Evolutionary conservation across 768 basidiomycete species (phyloP), one percentile per base, ranked within the genome.

Genomic region (Tulasnella sp.): DNA sequence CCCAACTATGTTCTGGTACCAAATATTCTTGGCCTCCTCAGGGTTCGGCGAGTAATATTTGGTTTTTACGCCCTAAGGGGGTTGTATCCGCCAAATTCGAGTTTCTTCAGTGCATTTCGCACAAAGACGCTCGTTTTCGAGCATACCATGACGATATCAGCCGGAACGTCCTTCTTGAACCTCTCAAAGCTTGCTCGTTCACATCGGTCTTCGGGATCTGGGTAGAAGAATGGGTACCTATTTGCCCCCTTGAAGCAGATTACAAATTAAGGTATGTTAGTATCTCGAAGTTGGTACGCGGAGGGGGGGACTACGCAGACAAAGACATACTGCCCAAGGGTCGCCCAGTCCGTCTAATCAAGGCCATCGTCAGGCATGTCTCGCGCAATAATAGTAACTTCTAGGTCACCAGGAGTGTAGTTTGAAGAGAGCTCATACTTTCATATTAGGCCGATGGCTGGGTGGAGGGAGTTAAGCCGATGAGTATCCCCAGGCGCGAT

Each of bases 321-420:
- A 15, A 15, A 29, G 26, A 82, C 85, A 73, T 77, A 87, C 87
- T 77, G 88, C 87, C 82, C 88, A 88, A n/a, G 88, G 88, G 86
- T 87, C 11, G 87, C 84, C 83, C 86, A 88, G 5, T 83, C 86
- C 74, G 87, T 86, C 3, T 86, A 88, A 61, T 83, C 83, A 80
- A 75, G 26, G 10, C 35, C 23, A 78, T 78, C 78, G 81, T 84
- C 83, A 0, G 86, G 86, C 82, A 85, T 81, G 80, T 86, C 86
- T 48, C 85, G 80, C 11, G 86, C 85, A 29, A 86, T 81, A 26
- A 86, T 79, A 2, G 83, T 83, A 78, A 86, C 82, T 18, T 26
- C 79, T 77, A 82, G 82, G 4, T 79, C 1, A 23, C 51, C 73
- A 57, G 78, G 73, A 44, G 79, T 77, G 48, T 83, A 78, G 2